Percentiles rank a stretch among this genome's conserved stretches.
Evolutionary conservation across 2,329 filamentous ascomycete species (phyloP).

Genomic region (Alternaria sp.): DNA sequence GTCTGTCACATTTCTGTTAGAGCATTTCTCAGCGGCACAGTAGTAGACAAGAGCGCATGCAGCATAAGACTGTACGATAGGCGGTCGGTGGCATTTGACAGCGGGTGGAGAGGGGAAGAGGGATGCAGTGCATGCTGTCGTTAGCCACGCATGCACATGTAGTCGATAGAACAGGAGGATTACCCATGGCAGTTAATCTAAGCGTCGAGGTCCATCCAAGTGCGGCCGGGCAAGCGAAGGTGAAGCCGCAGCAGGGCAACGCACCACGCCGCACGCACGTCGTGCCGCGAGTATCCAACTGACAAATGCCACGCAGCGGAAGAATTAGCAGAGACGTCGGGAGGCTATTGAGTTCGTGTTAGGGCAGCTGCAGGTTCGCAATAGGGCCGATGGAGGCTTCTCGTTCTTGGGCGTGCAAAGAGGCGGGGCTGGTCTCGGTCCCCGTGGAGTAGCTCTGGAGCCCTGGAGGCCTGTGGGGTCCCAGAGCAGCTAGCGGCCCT

Average conservation of each 20-base stretch:
- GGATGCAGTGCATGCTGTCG: constrained; percentile 7
- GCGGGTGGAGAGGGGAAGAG: constrained; percentile 2
- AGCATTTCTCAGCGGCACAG: constrained; percentile 15
- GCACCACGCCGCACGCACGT: background rate
- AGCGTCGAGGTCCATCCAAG: constrained; percentile 4
- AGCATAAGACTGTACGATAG: constrained; percentile 34
- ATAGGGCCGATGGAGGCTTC: constrained; percentile 1
- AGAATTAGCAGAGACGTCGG: background rate
- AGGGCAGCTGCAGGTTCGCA: background rate
- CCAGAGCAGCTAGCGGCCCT: constrained; percentile 11
- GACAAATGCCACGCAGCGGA: background rate
- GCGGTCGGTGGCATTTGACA: constrained; percentile 1
- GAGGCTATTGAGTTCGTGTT: background rate
- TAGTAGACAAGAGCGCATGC: constrained; percentile 23
- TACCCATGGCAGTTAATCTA: constrained; percentile 16
- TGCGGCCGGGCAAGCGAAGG: constrained; percentile 1
- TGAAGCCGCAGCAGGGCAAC: background rate
- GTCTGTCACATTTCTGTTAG: background rate
- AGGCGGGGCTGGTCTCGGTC: constrained; percentile 6
- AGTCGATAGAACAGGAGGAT: constrained; percentile 11
- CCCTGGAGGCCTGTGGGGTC: constrained; percentile 5
- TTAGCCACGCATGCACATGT: constrained; percentile 5
- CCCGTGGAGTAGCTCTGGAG: constrained; percentile 11
- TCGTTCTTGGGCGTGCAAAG: background rate
- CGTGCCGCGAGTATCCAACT: background rate